phyloP scores from a whole-genome alignment of 1,284 basidiomycete genomes.

The Boletus semigastroideus region DNA sequence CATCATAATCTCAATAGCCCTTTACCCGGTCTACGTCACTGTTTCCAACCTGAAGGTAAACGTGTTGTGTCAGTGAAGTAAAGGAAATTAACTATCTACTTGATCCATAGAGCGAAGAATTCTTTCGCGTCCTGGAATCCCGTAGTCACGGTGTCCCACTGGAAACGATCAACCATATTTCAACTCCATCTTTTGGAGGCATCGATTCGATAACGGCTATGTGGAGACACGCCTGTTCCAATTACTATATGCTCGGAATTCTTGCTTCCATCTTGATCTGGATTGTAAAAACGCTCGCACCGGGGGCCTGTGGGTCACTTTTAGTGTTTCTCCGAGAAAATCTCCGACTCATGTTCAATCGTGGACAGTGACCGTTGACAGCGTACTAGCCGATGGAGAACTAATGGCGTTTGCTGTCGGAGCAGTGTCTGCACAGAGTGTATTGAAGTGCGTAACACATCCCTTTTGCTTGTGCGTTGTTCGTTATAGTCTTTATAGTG shows the following conservation, averaged over 20 bases:
- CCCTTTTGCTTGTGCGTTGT: background rate
- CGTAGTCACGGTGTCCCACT: constrained; percentile 24
- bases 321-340: background rate
- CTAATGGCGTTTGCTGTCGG: constrained; percentile 25
- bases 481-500: constrained; percentile 8
- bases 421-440: constrained; percentile 22
- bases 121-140: constrained; percentile 24
- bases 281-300: constrained; percentile 23
- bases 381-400: constrained; percentile 21
- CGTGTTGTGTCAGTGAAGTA: background rate
- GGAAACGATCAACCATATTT: constrained; percentile 25
- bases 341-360: background rate
- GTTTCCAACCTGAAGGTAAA: constrained; percentile 23
- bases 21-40: constrained; percentile 19
- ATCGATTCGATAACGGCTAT: constrained; percentile 14
- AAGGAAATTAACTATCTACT: background rate
- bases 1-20: constrained; percentile 28
- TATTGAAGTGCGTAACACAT: constrained; percentile 20
- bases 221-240: constrained; percentile 21
- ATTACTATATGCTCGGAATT: constrained; percentile 25
- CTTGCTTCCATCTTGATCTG: constrained; percentile 20
- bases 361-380: constrained; percentile 22
- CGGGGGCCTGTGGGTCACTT: constrained; percentile 23
- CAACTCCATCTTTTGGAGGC: constrained; percentile 26
- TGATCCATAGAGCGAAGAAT: constrained; percentile 27